These are phyloP conservation scores for Fusarium sp. DNA, from an alignment of 2,329 filamentous ascomycete species.

Conservation along the genomic window DNA sequence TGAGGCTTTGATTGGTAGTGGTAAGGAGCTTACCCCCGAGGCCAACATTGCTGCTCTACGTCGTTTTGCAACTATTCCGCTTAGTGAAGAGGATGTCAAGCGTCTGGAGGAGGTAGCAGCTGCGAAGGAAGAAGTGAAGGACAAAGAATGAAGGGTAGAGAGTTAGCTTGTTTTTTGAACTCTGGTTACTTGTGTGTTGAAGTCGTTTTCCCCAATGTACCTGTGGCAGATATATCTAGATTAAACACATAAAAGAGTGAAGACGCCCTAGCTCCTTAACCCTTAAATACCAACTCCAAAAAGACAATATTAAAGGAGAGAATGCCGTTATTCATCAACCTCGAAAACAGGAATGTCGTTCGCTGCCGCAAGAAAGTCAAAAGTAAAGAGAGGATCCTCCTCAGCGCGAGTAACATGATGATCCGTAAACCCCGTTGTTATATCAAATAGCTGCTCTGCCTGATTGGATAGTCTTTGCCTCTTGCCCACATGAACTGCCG, in stretches of 20 bases:
- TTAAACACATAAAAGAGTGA: background rate
- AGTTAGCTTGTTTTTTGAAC: background rate
- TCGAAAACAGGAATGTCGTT: constrained; percentile 40
- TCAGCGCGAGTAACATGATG: constrained; percentile 32
- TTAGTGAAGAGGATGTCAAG: constrained; percentile 25
- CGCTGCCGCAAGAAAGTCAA: constrained; percentile 36
- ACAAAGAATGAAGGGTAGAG: background rate
- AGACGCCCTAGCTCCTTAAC: background rate
- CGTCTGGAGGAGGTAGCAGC: constrained; percentile 11
- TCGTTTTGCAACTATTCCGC: constrained; percentile 32
- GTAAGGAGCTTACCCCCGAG: constrained; percentile 30
- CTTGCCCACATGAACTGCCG: constrained; percentile 24
- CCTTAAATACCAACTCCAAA: background rate
- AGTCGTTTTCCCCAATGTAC: background rate
- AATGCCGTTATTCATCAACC: constrained; percentile 30
- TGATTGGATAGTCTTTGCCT: constrained; percentile 35
- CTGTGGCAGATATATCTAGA: background rate
- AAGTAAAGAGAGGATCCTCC: constrained; percentile 39
- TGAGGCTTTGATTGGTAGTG: constrained; percentile 29
- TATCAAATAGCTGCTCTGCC: constrained; percentile 37
- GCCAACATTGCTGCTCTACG: constrained; percentile 27
- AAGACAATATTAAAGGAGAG: background rate
- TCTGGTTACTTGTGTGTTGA: background rate
- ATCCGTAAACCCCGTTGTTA: constrained; percentile 34
- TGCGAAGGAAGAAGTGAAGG: background rate